Percentiles rank a stretch among this genome's conserved stretches.
Conservation (phyloP, 495 filamentous ascomycete genomes). For the Sabuloglossum arenarium region DNA sequence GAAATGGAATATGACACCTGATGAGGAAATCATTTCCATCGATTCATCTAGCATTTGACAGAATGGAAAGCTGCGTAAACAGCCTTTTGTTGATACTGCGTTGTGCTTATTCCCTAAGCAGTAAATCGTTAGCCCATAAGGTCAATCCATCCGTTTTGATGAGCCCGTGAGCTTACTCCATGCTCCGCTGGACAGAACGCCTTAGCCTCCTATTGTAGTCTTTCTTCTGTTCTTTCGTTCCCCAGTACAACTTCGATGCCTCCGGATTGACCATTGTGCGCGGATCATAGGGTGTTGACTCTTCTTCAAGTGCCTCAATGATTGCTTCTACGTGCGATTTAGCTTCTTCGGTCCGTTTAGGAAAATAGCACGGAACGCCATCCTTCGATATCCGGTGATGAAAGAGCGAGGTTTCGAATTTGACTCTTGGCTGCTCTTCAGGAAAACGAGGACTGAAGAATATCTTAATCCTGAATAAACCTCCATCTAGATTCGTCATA, state of each 20-base stretch:
- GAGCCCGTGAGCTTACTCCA: slow-evolving; percentile 21
- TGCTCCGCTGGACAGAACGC: slow-evolving; percentile 30
- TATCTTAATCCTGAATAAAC: slow-evolving; percentile 64
- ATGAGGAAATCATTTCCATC: background rate
- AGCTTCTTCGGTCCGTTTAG: slow-evolving; percentile 52
- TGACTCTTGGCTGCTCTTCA: slow-evolving; percentile 72
- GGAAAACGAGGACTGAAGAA: slow-evolving; percentile 77
- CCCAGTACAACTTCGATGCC: slow-evolving; percentile 78
- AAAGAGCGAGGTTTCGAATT: slow-evolving; percentile 61
- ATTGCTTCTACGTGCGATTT: slow-evolving; percentile 72
- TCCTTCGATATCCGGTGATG: slow-evolving; percentile 69
- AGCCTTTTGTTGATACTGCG: background rate
- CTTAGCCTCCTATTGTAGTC: slow-evolving; percentile 67
- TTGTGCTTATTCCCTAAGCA: background rate
- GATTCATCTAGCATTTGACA: background rate
- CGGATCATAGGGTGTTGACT: slow-evolving; percentile 73
- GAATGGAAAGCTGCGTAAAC: background rate
- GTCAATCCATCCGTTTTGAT: background rate
- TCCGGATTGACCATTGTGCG: slow-evolving; percentile 74
- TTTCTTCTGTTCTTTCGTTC: slow-evolving; percentile 52
- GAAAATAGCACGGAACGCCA: slow-evolving; percentile 70
- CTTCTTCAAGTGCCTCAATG: slow-evolving; percentile 66
- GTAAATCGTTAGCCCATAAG: background rate
- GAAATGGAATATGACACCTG: background rate
- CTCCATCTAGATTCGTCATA: slow-evolving; percentile 86